A percentile compares a stretch with the other conserved stretches of the same genome.
phyloP scores from a whole-genome alignment of 371 early-diverging fungal species.

The Lichtheimia corymbifera region DNA sequence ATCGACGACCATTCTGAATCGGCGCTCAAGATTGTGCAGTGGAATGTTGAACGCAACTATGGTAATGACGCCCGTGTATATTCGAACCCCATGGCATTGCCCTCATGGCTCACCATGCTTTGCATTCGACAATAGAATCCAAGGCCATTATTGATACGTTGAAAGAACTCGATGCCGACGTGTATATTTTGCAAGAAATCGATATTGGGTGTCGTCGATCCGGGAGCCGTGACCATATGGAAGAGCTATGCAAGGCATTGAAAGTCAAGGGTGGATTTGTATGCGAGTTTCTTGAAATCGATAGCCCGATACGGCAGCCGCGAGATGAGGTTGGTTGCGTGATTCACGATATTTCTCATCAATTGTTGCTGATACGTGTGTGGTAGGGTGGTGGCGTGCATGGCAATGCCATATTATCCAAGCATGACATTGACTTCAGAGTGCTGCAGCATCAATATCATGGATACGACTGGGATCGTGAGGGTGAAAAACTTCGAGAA shows the following conservation, averaged over 20 bases:
- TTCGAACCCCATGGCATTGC: no score
- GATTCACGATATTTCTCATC: neutral
- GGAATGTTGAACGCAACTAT: conserved; percentile 21
- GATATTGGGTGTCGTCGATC: conserved; percentile 75
- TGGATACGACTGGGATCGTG: conserved; percentile 73
- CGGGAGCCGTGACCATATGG: conserved; percentile 61
- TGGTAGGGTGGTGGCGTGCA: conserved; percentile 77
- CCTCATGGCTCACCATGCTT: neutral
- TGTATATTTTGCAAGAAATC: conserved; percentile 68
- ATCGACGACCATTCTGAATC: neutral
- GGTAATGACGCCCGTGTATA: no score
- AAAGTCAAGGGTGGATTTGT: conserved; percentile 68
- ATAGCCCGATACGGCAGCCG: conserved; percentile 53
- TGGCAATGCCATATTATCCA: conserved; percentile 82
- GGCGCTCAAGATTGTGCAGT: conserved; percentile 13
- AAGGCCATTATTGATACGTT: conserved; percentile 58
- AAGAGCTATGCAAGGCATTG: conserved; percentile 53
- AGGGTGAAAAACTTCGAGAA: conserved; percentile 44
- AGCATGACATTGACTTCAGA: conserved; percentile 63
- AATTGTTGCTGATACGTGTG: neutral
- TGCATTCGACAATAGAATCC: conserved; percentile 33
- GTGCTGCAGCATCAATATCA: conserved; percentile 69
- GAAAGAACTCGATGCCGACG: conserved; percentile 64
- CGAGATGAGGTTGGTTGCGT: conserved; percentile 38
- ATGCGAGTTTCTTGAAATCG: conserved; percentile 76